phyloP scores from a whole-genome alignment of 2,329 filamentous ascomycete genomes.

The Didymella keratinophila region DNA sequence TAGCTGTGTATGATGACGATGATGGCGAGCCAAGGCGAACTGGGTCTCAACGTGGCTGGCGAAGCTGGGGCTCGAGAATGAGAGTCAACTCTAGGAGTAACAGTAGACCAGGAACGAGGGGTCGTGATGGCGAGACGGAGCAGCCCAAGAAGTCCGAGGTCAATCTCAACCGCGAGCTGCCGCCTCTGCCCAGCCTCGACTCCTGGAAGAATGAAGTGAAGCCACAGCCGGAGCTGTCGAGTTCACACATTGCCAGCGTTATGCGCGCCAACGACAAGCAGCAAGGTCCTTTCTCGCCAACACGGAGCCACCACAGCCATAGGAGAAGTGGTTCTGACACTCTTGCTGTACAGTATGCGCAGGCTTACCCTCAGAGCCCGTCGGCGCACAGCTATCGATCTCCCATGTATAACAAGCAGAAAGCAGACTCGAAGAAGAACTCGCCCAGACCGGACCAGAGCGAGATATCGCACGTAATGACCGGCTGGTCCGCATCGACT shows the following conservation, averaged over 20 bases:
- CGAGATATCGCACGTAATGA: slow-evolving; percentile 32
- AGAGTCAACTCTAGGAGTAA: slow-evolving; percentile 44
- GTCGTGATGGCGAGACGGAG: slow-evolving; percentile 34
- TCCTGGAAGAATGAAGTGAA: slow-evolving; percentile 43
- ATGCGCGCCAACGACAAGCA: slow-evolving; percentile 47
- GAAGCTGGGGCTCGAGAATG: slow-evolving; percentile 50
- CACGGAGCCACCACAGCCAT: slow-evolving; percentile 41
- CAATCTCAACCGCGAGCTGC: slow-evolving; percentile 58
- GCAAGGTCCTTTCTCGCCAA: slow-evolving; percentile 40
- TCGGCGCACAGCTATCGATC: slow-evolving; percentile 21
- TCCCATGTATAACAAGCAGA: slow-evolving; percentile 28
- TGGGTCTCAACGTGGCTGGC: slow-evolving; percentile 46
- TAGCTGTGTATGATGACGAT: slow-evolving; percentile 33
- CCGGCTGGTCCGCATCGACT: slow-evolving; percentile 36
- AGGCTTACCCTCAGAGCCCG: slow-evolving; percentile 24
- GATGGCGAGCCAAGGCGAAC: slow-evolving; percentile 27
- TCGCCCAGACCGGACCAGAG: slow-evolving; percentile 19
- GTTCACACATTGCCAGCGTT: slow-evolving; percentile 45
- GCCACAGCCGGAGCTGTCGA: slow-evolving; percentile 27
- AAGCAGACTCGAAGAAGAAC: slow-evolving; percentile 22
- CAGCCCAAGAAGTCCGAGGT: slow-evolving; percentile 43
- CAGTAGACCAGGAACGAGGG: slow-evolving; percentile 43
- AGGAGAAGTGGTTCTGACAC: slow-evolving; percentile 43
- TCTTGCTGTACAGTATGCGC: slow-evolving; percentile 35
- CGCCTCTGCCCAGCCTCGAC: slow-evolving; percentile 57